A percentile compares a stretch with the other conserved stretches of the same genome.
phyloP scores from a whole-genome alignment of 2,329 filamentous ascomycete genomes.

The Aspergillus quadrilineatus region DNA sequence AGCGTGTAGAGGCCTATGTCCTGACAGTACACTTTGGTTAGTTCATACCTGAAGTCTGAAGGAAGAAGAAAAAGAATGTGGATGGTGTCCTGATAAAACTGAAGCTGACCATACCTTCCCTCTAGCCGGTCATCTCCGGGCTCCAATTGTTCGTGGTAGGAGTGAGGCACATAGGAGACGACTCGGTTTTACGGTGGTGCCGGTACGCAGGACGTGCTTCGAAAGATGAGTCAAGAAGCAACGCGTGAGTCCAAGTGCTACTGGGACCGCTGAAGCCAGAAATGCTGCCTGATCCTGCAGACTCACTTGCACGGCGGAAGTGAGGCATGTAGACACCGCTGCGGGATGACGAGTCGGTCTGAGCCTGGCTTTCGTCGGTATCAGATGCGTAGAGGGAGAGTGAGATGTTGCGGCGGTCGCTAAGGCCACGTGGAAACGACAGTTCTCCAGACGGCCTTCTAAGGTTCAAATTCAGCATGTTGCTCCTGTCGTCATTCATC shows the following conservation, averaged over 20 bases:
- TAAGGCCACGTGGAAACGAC: slow-evolving; percentile 1
- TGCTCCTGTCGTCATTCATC: slow-evolving; percentile 13
- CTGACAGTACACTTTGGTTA: neutral
- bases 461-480: neutral
- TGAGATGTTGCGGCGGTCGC: neutral
- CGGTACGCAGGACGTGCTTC: slow-evolving; percentile 7
- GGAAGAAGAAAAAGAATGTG: neutral
- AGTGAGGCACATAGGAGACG: slow-evolving; percentile 23
- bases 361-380: slow-evolving; percentile 2
- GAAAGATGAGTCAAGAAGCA: slow-evolving; percentile 13
- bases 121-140: neutral
- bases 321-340: neutral
- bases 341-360: slow-evolving; percentile 8
- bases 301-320: slow-evolving; percentile 18
- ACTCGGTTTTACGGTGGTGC: slow-evolving; percentile 24
- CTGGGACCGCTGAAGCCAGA: slow-evolving; percentile 4
- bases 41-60: neutral
- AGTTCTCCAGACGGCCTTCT: neutral
- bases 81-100: too few relatives aligned
- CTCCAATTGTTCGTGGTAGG: slow-evolving; percentile 6
- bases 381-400: slow-evolving; percentile 3
- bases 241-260: slow-evolving; percentile 15
- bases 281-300: neutral
- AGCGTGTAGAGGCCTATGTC: neutral
- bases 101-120: neutral